These are phyloP conservation scores for Salix arbutifolia DNA, from an alignment of 345 rosid genomes.

Conservation along the genomic window DNA sequence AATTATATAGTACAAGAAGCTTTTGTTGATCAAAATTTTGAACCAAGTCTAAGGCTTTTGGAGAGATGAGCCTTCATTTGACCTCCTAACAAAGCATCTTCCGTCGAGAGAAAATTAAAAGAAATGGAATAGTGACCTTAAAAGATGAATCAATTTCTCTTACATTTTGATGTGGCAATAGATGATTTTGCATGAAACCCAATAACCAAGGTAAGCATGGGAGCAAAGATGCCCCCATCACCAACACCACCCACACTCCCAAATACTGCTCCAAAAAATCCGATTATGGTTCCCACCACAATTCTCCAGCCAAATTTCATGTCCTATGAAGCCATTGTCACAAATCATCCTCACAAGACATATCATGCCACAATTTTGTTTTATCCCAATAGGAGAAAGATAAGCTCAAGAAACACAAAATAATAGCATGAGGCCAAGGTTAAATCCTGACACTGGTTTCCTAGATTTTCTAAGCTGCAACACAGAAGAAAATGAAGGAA, in stretches of 20 bases:
- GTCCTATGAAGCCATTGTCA: slow-evolving; percentile 22
- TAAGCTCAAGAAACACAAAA: too few relatives aligned
- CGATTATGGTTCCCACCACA: slow-evolving; percentile 36
- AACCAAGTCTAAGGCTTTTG: background rate
- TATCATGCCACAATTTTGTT: too few relatives aligned
- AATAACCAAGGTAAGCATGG: slow-evolving; percentile 43
- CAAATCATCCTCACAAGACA: background rate
- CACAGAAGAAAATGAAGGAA: background rate
- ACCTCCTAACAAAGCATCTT: background rate
- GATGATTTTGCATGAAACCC: slow-evolving; percentile 51
- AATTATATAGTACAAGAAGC: background rate
- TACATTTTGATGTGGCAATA: slow-evolving; percentile 48
- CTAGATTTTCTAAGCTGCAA: background rate
- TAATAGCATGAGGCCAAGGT: background rate
- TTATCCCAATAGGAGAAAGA: too few relatives aligned
- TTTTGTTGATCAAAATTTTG: too few relatives aligned
- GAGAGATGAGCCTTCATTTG: background rate
- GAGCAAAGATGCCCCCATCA: slow-evolving; percentile 50
- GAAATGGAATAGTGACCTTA: background rate
- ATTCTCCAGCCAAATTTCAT: slow-evolving; percentile 41
- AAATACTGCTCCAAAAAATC: slow-evolving; percentile 48
- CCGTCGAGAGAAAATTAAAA: background rate
- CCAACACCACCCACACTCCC: slow-evolving; percentile 59
- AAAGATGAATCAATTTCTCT: background rate
- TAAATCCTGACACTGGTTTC: background rate